These are phyloP conservation scores for Candida hispaniensis DNA, from an alignment of 805 yeast genomes.

Conservation along the genomic window DNA sequence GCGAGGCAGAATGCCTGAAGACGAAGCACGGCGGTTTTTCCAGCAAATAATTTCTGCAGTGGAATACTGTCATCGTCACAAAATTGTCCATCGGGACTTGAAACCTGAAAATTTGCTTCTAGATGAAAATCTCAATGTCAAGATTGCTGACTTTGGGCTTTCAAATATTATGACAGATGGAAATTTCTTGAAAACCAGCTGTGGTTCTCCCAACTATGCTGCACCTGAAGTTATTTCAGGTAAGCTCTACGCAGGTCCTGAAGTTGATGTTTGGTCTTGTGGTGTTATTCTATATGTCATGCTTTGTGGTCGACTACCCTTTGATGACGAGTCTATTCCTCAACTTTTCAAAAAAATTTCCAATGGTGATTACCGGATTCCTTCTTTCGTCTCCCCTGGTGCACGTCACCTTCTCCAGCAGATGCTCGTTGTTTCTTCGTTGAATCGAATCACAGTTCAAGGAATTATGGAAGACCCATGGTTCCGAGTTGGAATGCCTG, in stretches of 20 bases:
- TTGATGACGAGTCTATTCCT: slow-evolving; percentile 93
- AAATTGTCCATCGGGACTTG: slow-evolving; percentile 91
- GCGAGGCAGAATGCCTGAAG: slow-evolving; percentile 83
- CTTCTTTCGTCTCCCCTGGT: slow-evolving; percentile 75
- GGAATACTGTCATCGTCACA: slow-evolving; percentile 91
- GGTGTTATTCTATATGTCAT: slow-evolving; percentile 92
- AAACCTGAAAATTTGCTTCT: slow-evolving; percentile 88
- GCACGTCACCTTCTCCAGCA: slow-evolving; percentile 72
- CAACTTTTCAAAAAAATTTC: slow-evolving; percentile 85
- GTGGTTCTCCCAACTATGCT: slow-evolving; percentile 96
- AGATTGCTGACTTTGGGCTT: slow-evolving; percentile 92
- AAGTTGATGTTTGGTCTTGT: slow-evolving; percentile 96
- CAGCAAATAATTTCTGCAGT: slow-evolving; percentile 96
- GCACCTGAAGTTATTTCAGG: slow-evolving; percentile 97
- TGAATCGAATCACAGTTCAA: slow-evolving; percentile 84
- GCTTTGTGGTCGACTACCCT: slow-evolving; percentile 92
- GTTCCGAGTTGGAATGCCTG: slow-evolving; percentile 75
- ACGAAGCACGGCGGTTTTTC: slow-evolving; percentile 84
- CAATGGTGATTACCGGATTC: slow-evolving; percentile 85
- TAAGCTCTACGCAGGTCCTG: slow-evolving; percentile 93
- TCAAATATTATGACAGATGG: slow-evolving; percentile 97
- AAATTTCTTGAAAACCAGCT: slow-evolving; percentile 83
- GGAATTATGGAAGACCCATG: slow-evolving; percentile 91
- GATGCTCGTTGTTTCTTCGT: slow-evolving; percentile 91
- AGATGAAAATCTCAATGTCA: slow-evolving; percentile 84